Conservation (phyloP, 352 stramenopile genomes). For the Phytopythium aichiense region DNA sequence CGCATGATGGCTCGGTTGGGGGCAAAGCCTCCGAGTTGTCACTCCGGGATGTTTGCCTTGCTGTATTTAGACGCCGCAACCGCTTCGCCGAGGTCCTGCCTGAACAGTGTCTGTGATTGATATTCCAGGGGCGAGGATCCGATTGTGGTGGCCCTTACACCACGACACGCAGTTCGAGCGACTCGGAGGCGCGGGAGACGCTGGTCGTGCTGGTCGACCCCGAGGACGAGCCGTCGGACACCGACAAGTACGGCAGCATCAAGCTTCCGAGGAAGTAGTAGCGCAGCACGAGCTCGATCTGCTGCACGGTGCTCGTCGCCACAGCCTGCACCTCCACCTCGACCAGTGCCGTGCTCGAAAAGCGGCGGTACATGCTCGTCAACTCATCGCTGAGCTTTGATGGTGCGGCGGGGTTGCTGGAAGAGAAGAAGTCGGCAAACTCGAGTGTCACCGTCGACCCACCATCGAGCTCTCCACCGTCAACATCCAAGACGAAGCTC, state of each 20-base stretch:
- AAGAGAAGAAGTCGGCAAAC: conserved; percentile 13
- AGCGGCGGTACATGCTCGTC: background rate
- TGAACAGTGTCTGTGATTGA: background rate
- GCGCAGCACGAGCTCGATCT: background rate
- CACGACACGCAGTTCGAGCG: background rate
- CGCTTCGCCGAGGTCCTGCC: background rate
- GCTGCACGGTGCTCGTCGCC: background rate
- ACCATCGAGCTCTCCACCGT: conserved; percentile 6
- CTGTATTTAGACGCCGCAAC: background rate
- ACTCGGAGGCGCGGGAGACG: background rate
- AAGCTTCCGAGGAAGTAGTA: background rate
- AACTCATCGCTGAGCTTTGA: background rate
- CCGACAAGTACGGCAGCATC: background rate
- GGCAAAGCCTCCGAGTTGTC: too few species aligned
- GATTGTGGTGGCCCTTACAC: background rate
- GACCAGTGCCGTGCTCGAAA: background rate
- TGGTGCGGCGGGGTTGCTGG: background rate
- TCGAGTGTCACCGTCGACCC: conserved; percentile 3
- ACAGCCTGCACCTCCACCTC: background rate
- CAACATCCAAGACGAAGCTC: conserved; percentile 10
- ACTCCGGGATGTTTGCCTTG: too few species aligned
- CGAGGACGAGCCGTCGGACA: background rate
- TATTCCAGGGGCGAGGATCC: background rate
- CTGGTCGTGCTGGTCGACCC: background rate
- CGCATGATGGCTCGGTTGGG: background rate